Evolutionary conservation across 106 monocot species (phyloP), one percentile per base, ranked within the genome.

Genomic region (Cymbidium sinense): DNA sequence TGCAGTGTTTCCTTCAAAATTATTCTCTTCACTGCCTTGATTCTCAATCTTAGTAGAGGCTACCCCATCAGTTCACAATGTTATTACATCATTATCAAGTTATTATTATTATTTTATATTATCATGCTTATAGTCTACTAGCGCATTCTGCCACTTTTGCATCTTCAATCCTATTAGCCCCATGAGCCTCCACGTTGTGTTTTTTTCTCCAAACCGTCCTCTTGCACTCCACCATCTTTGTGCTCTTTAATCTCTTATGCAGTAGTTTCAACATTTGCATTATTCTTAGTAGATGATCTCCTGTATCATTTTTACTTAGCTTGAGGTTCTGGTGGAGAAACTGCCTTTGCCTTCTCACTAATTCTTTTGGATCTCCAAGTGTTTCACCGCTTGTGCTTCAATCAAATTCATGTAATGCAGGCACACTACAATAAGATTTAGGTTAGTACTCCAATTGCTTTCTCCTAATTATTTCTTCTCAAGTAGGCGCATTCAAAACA

Each of bases 401-500:
- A 41, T 73, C 73, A 39, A 73, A 41, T 73, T 73, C 73, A 39
- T 73, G 73, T 43, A 73, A 41, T 20, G 73, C 7, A 39, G 36
- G 73, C 3, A 1, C 8, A 25, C 41, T n/a, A 11, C 41, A 35
- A 41, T 73, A 41, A n/a, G 73, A 73, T 73, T 73, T 73, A 33
- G 41, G 73, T 13, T 73, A 73, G n/a, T 41, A 41, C 39, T 39
- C 37, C 15, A 73, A 41, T 41, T 73, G 37, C 1, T 41, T 73
- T 41, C 73, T 43, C 8, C 8, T 73, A n/a, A 10, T 12, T 41
- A 73, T 39, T 33, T 73, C 73, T n/a, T 73, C 73, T n/a, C 73
- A 39, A 8, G 41, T 39, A 25, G 73, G 39, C 1, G 73, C 73
- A 73, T 23, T 73, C 41, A 73, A 73, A 37, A 73, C 73, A 73